Evolutionary conservation across 805 yeast species (phyloP).

Genomic region (Suhomyces kilbournensis): DNA sequence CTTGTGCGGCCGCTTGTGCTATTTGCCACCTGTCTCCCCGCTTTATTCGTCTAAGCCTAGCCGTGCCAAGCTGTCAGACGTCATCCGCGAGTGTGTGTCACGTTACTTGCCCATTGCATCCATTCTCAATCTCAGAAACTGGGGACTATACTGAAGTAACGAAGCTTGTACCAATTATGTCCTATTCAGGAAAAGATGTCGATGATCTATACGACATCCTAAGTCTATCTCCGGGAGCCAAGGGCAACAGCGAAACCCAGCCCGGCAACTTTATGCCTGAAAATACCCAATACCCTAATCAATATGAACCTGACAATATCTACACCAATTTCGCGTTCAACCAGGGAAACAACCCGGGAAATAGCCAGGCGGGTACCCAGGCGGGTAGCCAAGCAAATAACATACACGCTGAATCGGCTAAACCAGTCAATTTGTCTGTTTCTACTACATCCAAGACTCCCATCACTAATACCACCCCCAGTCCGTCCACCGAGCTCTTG

Average conservation of each 20-base stretch:
- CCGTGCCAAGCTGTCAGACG: background rate
- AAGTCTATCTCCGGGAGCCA: slow-evolving; percentile 23
- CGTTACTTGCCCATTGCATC: background rate
- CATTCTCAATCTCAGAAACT: background rate
- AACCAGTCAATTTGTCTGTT: background rate
- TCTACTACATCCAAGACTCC: background rate
- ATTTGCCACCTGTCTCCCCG: too few relatives aligned
- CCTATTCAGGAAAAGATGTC: slow-evolving; percentile 14
- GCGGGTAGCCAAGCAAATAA: too few relatives aligned
- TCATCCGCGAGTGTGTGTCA: background rate
- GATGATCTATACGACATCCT: slow-evolving; percentile 30
- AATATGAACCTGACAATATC: too few relatives aligned
- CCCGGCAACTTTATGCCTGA: background rate
- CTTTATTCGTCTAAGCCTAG: too few relatives aligned
- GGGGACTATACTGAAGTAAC: background rate
- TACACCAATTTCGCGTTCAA: background rate
- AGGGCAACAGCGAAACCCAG: background rate
- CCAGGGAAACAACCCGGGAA: background rate
- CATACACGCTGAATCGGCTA: too few relatives aligned
- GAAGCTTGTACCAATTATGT: background rate
- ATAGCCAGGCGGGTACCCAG: too few relatives aligned
- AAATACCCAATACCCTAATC: background rate
- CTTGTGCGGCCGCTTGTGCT: too few relatives aligned
- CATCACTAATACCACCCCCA: slow-evolving; percentile 11
- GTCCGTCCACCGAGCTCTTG: slow-evolving; percentile 14